Evolutionary conservation across 495 filamentous ascomycete genomes (phyloP).

Genomic region (Astrothelium subdiscretum): DNA sequence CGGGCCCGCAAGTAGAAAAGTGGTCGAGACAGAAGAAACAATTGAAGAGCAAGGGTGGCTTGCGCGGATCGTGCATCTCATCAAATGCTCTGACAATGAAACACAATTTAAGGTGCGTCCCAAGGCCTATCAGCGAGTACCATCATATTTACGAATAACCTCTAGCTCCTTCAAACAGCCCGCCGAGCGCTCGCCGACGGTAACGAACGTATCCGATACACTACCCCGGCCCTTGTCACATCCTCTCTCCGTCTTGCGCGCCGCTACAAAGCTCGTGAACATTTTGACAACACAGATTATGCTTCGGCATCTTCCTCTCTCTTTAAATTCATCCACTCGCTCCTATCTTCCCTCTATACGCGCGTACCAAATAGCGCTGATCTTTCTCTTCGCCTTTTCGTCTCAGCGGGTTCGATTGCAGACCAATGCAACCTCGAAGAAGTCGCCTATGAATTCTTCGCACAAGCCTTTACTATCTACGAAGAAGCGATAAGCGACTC

Average conservation of each 20-base stretch:
- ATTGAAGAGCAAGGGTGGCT: constrained; percentile 96
- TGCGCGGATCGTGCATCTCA: constrained; percentile 79
- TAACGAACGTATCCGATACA: constrained; percentile 90
- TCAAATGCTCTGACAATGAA: constrained; percentile 74
- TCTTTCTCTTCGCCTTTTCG: constrained; percentile 75
- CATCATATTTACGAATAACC: constrained; percentile 20
- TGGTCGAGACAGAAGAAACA: constrained; percentile 80
- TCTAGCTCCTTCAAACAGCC: constrained; percentile 70
- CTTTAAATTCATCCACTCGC: constrained; percentile 88
- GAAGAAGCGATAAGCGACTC: constrained; percentile 93
- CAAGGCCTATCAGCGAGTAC: background rate
- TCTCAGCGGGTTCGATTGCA: constrained; percentile 82
- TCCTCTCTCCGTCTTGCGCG: constrained; percentile 79
- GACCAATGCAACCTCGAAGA: constrained; percentile 91
- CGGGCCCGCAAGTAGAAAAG: constrained; percentile 51
- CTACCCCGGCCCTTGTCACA: constrained; percentile 87
- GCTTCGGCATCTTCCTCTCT: constrained; percentile 76
- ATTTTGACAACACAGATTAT: constrained; percentile 93
- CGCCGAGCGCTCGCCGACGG: constrained; percentile 83
- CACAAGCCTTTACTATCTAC: constrained; percentile 95
- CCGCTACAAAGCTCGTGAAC: constrained; percentile 79
- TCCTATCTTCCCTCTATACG: constrained; percentile 77
- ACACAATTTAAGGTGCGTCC: constrained; percentile 67
- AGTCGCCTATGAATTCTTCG: constrained; percentile 95
- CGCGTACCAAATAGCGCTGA: constrained; percentile 79